Conservation (phyloP, 192 early-diverging fungal species). For the Umbelopsis vinacea region DNA sequence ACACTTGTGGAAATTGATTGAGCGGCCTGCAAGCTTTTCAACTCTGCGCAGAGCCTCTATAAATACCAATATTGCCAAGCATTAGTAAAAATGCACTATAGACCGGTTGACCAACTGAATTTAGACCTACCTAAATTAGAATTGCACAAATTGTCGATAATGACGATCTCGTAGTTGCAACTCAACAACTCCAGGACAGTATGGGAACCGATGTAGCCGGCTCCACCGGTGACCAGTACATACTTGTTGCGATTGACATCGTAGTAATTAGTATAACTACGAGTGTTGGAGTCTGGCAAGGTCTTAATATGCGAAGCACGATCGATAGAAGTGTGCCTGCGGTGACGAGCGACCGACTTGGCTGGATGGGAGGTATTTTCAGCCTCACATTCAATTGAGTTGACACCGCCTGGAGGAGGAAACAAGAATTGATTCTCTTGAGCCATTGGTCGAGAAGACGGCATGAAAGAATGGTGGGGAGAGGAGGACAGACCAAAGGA, state of each 20-base stretch:
- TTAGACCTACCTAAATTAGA: conserved; percentile 44
- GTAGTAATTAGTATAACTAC: conserved; percentile 6
- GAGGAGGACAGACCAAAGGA: background rate
- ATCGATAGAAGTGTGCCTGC: conserved; percentile 11
- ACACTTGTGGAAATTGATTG: conserved; percentile 72
- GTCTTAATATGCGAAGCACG: conserved; percentile 6
- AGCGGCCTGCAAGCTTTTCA: conserved; percentile 58
- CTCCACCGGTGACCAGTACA: conserved; percentile 71
- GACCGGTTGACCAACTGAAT: background rate
- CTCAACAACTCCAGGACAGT: conserved; percentile 82
- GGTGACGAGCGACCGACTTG: background rate
- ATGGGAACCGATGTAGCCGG: conserved; percentile 96
- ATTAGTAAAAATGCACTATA: background rate
- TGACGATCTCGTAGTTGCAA: conserved; percentile 80
- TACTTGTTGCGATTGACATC: conserved; percentile 26
- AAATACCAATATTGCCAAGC: conserved; percentile 22
- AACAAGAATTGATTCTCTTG: background rate
- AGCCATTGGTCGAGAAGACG: conserved; percentile 1
- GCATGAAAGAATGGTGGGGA: background rate
- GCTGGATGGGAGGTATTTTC: background rate
- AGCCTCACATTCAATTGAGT: background rate
- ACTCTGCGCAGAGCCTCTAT: conserved; percentile 70
- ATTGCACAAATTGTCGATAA: conserved; percentile 92
- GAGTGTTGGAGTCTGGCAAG: conserved; percentile 5
- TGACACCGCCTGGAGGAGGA: background rate